These are phyloP conservation scores for Colletotrichum tofieldiae DNA, from an alignment of 2,329 filamentous ascomycete species.

Conservation along the genomic window DNA sequence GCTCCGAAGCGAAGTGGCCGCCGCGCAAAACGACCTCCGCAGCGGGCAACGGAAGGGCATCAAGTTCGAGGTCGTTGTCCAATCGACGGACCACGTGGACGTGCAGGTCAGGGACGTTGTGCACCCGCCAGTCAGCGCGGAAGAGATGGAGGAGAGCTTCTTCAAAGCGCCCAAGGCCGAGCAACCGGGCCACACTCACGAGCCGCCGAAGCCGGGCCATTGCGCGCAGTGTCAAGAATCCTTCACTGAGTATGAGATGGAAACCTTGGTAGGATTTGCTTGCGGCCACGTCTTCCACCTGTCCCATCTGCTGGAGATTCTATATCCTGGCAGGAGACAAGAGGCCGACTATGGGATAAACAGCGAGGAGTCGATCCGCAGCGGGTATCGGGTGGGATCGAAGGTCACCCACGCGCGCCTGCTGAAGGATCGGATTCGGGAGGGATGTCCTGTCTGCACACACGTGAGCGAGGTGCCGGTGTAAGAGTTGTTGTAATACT, in stretches of 20 bases:
- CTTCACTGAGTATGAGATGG: conserved; percentile 74
- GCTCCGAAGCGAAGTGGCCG: conserved; percentile 87
- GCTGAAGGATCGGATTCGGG: conserved; percentile 78
- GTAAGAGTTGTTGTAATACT: conserved; percentile 12
- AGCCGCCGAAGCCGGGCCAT: conserved; percentile 65
- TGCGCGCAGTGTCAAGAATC: conserved; percentile 72
- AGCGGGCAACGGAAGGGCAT: conserved; percentile 87
- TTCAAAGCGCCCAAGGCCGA: conserved; percentile 44
- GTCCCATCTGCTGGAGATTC: conserved; percentile 74
- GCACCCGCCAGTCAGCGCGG: conserved; percentile 29
- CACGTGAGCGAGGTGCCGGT: conserved; percentile 19
- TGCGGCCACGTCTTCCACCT: conserved; percentile 89
- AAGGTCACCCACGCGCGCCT: conserved; percentile 91
- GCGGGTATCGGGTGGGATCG: conserved; percentile 79
- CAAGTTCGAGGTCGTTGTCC: conserved; percentile 83
- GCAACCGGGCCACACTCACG: conserved; percentile 51
- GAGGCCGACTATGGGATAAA: conserved; percentile 65
- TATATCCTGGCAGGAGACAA: conserved; percentile 62
- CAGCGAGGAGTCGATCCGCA: conserved; percentile 58
- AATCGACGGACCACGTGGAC: conserved; percentile 60
- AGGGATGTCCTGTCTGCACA: conserved; percentile 75
- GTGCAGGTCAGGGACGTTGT: conserved; percentile 59
- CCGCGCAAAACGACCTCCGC: conserved; percentile 85
- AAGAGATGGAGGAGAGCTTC: conserved; percentile 43
- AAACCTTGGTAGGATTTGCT: conserved; percentile 84